These are phyloP conservation scores for Keithomyces neogunnii DNA, from an alignment of 2,329 filamentous ascomycete genomes.

Conservation along the genomic window DNA sequence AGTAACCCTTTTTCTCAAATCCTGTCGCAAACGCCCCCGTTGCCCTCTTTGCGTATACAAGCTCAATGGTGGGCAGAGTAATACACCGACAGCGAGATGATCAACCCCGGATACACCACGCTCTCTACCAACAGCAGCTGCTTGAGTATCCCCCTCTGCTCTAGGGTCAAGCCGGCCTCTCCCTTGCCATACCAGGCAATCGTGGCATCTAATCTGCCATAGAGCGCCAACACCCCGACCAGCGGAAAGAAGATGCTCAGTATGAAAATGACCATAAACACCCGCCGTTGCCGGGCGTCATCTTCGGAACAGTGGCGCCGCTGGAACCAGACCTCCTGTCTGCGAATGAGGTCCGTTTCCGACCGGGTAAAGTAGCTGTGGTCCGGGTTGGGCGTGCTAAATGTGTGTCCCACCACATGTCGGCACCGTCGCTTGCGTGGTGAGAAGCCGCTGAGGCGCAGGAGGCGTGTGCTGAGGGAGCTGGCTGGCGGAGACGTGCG, in stretches of 20 bases:
- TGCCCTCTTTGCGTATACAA: not conserved
- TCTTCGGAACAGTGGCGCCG: conserved; percentile 18
- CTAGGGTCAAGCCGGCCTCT: conserved; percentile 29
- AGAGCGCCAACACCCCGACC: conserved; percentile 34
- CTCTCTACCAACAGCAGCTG: conserved; percentile 29
- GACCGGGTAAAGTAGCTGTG: conserved; percentile 19
- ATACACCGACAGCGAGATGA: conserved; percentile 22
- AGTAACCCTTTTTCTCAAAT: not conserved
- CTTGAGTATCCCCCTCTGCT: conserved; percentile 22
- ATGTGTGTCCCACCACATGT: not conserved
- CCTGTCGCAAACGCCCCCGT: too few relatives aligned
- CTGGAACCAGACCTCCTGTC: conserved; percentile 21
- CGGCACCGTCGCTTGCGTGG: conserved; percentile 10
- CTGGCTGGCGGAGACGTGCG: conserved; percentile 7
- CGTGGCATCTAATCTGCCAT: conserved; percentile 33
- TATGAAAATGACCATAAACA: conserved; percentile 30
- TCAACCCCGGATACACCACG: conserved; percentile 22
- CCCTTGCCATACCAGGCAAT: conserved; percentile 42
- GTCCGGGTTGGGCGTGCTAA: conserved; percentile 4
- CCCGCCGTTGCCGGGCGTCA: conserved; percentile 21
- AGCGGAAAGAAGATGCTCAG: conserved; percentile 38
- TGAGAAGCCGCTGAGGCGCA: conserved; percentile 16
- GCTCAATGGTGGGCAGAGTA: conserved; percentile 17
- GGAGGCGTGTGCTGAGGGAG: conserved; percentile 9
- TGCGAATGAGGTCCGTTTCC: conserved; percentile 21